Conservation (phyloP, 1,284 basidiomycete species). For the Ganoderma sinense region DNA sequence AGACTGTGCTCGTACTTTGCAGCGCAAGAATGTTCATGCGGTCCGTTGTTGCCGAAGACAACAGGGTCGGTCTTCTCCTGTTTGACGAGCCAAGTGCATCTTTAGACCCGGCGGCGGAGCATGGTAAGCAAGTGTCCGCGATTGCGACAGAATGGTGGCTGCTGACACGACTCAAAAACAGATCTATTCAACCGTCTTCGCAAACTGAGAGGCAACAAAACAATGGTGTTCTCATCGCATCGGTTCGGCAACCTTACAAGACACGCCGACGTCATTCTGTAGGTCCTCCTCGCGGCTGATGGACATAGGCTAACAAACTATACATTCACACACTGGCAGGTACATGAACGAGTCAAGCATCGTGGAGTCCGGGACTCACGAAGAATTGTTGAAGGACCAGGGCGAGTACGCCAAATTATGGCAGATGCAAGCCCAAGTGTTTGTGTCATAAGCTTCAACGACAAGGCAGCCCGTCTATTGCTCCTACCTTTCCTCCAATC, state of each 20-base stretch:
- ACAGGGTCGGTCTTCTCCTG: not conserved
- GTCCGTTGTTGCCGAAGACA: not conserved
- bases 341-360: slow-evolving; percentile 67
- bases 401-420: slow-evolving; percentile 66
- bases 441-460: slow-evolving; percentile 35
- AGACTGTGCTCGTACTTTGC: not conserved
- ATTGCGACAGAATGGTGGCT: not conserved
- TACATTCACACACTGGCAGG: slow-evolving; percentile 40
- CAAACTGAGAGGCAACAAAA: slow-evolving; percentile 59
- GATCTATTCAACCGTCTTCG: slow-evolving; percentile 65
- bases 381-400: slow-evolving; percentile 48
- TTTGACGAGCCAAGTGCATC: not conserved
- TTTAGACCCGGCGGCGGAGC: slow-evolving; percentile 65
- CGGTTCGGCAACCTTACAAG: slow-evolving; percentile 73
- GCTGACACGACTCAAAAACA: slow-evolving; percentile 35
- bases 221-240: slow-evolving; percentile 75
- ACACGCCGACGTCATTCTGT: slow-evolving; percentile 70
- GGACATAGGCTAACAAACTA: not conserved
- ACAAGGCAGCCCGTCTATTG: not conserved
- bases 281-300: slow-evolving; percentile 11
- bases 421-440: slow-evolving; percentile 62
- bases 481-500: not conserved
- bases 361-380: slow-evolving; percentile 61
- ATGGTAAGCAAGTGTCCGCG: slow-evolving; percentile 48
- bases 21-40: not conserved